Conservation (phyloP, 441 rosid species). For the Syzygium syzygioides region DNA sequence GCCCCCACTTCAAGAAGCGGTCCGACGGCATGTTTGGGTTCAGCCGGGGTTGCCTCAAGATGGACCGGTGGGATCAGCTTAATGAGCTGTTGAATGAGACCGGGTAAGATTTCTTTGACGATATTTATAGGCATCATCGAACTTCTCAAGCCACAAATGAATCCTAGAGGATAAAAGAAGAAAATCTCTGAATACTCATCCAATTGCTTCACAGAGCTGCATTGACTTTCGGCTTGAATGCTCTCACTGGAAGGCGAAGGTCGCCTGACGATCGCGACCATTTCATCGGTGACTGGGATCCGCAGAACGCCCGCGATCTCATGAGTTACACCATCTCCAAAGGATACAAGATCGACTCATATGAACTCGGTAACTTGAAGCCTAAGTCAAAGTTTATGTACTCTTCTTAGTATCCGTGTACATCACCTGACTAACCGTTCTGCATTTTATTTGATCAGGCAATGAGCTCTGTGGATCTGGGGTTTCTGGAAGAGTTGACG, state of each 20-base stretch:
- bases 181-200: not conserved
- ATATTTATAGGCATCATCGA: not conserved
- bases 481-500: conserved; percentile 37
- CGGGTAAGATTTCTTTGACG: conserved; percentile 20
- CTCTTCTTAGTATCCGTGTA: not conserved
- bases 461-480: conserved; percentile 59
- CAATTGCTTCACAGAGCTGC: conserved; percentile 19
- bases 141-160: not conserved
- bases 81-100: conserved; percentile 33
- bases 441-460: conserved; percentile 21
- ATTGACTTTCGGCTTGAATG: conserved; percentile 51
- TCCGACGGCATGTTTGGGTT: conserved; percentile 39
- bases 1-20: conserved; percentile 23
- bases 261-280: not conserved
- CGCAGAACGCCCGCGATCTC: conserved; percentile 40
- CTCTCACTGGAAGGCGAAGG: conserved; percentile 32
- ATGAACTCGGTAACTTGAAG: conserved; percentile 37
- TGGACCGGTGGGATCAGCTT: conserved; percentile 61
- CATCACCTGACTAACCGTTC: not conserved
- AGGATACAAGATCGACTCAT: conserved; percentile 61
- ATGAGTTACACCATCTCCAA: conserved; percentile 38
- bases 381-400: not conserved
- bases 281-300: conserved; percentile 42
- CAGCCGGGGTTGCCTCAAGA: conserved; percentile 36
- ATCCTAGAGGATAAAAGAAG: not conserved